Percentiles rank a stretch among this genome's conserved stretches.
phyloP scores from a whole-genome alignment of 2,329 filamentous ascomycete genomes.

The Dothidotthia symphoricarpi region DNA sequence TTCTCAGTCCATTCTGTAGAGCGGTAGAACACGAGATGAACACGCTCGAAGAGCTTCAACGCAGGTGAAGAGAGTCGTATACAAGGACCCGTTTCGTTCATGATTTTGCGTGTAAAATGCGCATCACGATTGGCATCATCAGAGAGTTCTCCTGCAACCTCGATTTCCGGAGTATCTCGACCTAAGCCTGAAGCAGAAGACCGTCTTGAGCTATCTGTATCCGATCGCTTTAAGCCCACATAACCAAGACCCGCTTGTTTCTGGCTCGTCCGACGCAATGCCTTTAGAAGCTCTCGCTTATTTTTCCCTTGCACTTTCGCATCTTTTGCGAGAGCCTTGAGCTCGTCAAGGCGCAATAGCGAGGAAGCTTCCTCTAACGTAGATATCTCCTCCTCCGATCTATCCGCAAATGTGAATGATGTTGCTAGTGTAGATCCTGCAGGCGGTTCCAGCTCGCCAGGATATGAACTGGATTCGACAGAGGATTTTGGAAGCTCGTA shows the following conservation, averaged over 20 bases:
- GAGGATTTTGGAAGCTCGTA: conserved; percentile 56
- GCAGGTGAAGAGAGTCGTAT: conserved; percentile 72
- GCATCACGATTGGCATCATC: conserved; percentile 63
- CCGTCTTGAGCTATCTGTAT: conserved; percentile 56
- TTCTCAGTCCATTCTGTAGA: conserved; percentile 98
- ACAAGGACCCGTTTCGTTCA: conserved; percentile 75
- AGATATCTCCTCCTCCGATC: conserved; percentile 69
- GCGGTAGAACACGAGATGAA: conserved; percentile 93
- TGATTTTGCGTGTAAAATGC: conserved; percentile 75
- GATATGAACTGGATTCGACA: conserved; percentile 39
- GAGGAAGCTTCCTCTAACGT: conserved; percentile 80
- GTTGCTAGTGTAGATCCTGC: conserved; percentile 52
- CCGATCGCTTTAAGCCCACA: conserved; percentile 63
- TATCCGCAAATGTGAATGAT: conserved; percentile 76
- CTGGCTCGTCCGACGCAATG: conserved; percentile 70
- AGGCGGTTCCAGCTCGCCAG: conserved; percentile 51
- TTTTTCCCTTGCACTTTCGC: conserved; percentile 84
- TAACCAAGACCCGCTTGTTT: conserved; percentile 75
- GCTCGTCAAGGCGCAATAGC: conserved; percentile 79
- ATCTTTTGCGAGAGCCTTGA: conserved; percentile 81
- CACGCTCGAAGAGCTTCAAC: conserved; percentile 83
- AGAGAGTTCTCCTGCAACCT: conserved; percentile 39
- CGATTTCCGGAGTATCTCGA: conserved; percentile 34
- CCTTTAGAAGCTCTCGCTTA: conserved; percentile 74
- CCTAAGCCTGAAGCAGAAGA: conserved; percentile 44